Conservation (phyloP, 2,329 filamentous ascomycete genomes). For the Ramularia endophylla region DNA sequence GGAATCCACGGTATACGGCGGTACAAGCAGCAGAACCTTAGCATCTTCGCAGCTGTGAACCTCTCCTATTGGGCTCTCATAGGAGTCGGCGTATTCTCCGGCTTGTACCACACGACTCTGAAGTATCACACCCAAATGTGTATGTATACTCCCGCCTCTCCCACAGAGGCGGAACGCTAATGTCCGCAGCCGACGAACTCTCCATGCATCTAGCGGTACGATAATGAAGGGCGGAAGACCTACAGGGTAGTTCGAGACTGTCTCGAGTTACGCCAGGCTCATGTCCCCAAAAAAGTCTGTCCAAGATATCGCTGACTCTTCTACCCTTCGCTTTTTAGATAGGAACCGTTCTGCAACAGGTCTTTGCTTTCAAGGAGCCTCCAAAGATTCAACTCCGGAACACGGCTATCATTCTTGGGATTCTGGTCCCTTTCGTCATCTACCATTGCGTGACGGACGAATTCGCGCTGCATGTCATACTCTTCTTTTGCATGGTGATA, state of each 20-base stretch:
- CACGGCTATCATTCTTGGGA: constrained; percentile 19
- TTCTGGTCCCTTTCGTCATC: constrained; percentile 22
- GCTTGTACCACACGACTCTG: constrained; percentile 21
- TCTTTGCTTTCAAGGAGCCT: constrained; percentile 23
- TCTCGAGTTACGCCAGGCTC: too few species aligned
- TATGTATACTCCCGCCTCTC: too few species aligned
- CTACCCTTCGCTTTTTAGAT: too few species aligned
- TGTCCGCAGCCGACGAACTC: constrained; percentile 17
- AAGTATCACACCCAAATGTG: constrained; percentile 27
- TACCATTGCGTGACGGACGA: constrained; percentile 28
- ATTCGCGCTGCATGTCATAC: constrained; percentile 21
- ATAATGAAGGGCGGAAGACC: too few species aligned
- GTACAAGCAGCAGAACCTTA: constrained; percentile 17
- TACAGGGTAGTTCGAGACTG: too few species aligned
- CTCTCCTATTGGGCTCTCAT: constrained; percentile 24
- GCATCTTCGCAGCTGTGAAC: constrained; percentile 18
- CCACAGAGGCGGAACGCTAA: too few species aligned
- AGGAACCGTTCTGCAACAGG: constrained; percentile 19
- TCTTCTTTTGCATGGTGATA: constrained; percentile 23
- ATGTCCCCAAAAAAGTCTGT: too few species aligned
- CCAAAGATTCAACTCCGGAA: constrained; percentile 17
- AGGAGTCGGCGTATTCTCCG: constrained; percentile 22
- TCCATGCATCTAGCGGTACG: constrained; percentile 26
- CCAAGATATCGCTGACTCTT: too few species aligned
- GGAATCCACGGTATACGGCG: constrained; percentile 23